Base-by-base conservation (phyloP, 257 asterid genomes). In the Gentiana dahurica region DNA sequence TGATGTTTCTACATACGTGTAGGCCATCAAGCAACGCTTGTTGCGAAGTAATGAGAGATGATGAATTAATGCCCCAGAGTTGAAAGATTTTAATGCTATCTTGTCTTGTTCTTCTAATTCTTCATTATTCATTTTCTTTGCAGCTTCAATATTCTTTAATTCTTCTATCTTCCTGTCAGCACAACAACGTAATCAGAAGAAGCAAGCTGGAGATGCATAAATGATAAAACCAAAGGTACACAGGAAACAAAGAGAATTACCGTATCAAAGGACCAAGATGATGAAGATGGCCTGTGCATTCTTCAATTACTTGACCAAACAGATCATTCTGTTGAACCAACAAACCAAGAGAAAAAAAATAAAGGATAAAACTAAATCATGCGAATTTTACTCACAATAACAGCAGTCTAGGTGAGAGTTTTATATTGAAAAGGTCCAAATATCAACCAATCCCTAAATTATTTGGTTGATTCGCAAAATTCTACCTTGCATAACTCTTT, bases 11-110 rank as follows among this genome's bases (percentile, higher is more conserved):
- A 61, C 86, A 75, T 74, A 90, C 98, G 73, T 80, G 66, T 85
- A 91, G 65, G 94, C 86, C 97, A 85, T 91, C 74, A 91, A 83
- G 68, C 97, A 85, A 1, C 98, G 94, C 67, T 91, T 91, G 66
- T 80, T 91, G 66, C 95, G 98, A 60, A 83, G 79, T 49, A 87
- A 60, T 33, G 97, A 87, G 57, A 77, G 82, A 76, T 87, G 98
- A 78, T 91, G 98, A 63, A 83, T 77, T 35, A 91, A 82, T 59
- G 91, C 89, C 58, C 98, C 98, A 57, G 83, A 82, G 81, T 84
- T 85, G 79, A 83, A 73, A 24, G 95, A 65, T 46, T 33, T 47
- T 54, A 66, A 53, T 1, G 61, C 52, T 34, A n/a, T 49, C 55
- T 49, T 71, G 6, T 57, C 70, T 3, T 49, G 43, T 61, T 53